Evolutionary conservation across 2,329 filamentous ascomycete genomes (phyloP).

Genomic region (Xylaria sp.): DNA sequence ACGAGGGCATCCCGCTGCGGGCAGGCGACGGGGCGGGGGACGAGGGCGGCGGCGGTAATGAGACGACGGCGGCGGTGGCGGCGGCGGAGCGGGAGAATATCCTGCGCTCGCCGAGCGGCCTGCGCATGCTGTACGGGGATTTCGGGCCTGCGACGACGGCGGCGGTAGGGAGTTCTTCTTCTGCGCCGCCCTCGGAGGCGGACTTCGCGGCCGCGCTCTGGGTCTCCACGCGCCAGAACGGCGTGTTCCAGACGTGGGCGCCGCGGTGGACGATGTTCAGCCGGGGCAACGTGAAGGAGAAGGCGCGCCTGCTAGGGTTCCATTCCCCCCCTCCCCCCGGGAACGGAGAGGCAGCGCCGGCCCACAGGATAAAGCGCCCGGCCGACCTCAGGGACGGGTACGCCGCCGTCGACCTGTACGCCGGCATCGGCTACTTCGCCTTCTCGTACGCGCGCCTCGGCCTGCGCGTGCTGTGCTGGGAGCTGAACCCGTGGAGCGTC

Average conservation of each 20-base stretch:
- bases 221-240: constrained; percentile 77
- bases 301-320: constrained; percentile 70
- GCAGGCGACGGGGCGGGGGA: background rate
- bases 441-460: constrained; percentile 80
- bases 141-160: constrained; percentile 62
- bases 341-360: too few relatives aligned
- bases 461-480: constrained; percentile 80
- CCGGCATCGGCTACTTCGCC: constrained; percentile 91
- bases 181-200: constrained; percentile 31
- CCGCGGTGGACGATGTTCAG: constrained; percentile 94
- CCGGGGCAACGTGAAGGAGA: constrained; percentile 87
- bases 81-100: constrained; percentile 59
- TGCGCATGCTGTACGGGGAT: constrained; percentile 72
- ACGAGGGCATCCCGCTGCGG: constrained; percentile 61
- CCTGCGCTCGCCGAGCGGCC: constrained; percentile 70
- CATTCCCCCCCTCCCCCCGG: constrained; percentile 29
- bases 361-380: background rate
- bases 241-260: constrained; percentile 83
- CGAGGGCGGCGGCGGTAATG: constrained; percentile 14
- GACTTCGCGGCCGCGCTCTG: constrained; percentile 75
- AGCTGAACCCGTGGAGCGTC: constrained; percentile 85
- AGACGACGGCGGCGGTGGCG: background rate
- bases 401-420: constrained; percentile 82
- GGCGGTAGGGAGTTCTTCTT: constrained; percentile 19
- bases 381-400: constrained; percentile 38